Base-by-base conservation (phyloP, 768 basidiomycete genomes). In the Rhizopogon vinicolor region DNA sequence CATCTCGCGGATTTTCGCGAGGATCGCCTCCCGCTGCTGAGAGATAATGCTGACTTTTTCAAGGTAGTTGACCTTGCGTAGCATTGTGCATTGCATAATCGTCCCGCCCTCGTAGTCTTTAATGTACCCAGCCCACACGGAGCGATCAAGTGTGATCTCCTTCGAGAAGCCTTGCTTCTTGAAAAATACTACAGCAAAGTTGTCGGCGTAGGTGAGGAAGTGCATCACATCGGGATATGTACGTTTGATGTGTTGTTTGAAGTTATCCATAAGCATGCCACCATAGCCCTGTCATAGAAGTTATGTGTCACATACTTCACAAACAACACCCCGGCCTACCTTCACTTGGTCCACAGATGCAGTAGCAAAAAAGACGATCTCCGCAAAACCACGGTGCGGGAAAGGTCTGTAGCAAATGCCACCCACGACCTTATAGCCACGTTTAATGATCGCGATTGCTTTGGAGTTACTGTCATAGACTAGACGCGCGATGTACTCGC, bases 81-180 rank as follows among this genome's bases (percentile, higher is more conserved):
- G 72, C 91, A 99, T 88, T 6, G 88, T 88, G 66, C 97, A 99
- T 70, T 95, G 92, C 95, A 99, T 98, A 74, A 98, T 93, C 44
- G 96, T 99, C 16, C 93, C 95, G 41, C 96, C 96, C 70, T 99
- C 97, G 71, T 99, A 99, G 69, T 99, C 97, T 70, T 98, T 99
- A 84, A 99, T 98, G 70, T 99, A 98, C 10, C 95, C 97, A 0
- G 96, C 95, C 97, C 97, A 99, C 7, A 88, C 78, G 2, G 89
- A 84, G 43, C 95, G 82, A 57, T 88, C 87, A n/a, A 97, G 80
- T 0, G 89, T 88, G 58, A 99, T 96, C 55, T 98, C 95, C 69
- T 98, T 98, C 6, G 93, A 91, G 71, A 99, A 99, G 0, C 97
- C 97, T 75, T 98, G 97, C 68, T 98, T 99, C 69, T 93, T 93